These are phyloP conservation scores for Ogataea allantospora DNA, from an alignment of 805 yeast genomes.

Conservation along the genomic window DNA sequence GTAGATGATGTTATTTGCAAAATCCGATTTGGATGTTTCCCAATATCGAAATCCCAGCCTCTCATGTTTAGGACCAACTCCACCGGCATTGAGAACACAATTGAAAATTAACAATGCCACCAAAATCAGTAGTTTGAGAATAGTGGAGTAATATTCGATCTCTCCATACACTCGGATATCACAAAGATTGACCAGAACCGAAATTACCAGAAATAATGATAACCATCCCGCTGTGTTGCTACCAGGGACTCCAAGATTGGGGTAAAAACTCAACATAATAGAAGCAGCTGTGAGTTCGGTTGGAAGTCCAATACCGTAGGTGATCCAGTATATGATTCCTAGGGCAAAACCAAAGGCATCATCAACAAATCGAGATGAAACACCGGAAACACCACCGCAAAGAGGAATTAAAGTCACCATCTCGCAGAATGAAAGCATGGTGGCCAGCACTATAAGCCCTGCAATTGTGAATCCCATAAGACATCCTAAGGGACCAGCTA, in stretches of 20 bases:
- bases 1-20: slow-evolving; percentile 47
- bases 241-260: slow-evolving; percentile 48
- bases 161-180: slow-evolving; percentile 77
- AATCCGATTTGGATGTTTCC: slow-evolving; percentile 52
- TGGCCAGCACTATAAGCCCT: slow-evolving; percentile 63
- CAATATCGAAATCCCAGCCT: slow-evolving; percentile 70
- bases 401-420: slow-evolving; percentile 77
- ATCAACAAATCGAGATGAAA: slow-evolving; percentile 71
- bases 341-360: slow-evolving; percentile 75
- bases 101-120: slow-evolving; percentile 57
- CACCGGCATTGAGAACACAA: slow-evolving; percentile 65
- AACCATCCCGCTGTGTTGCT: slow-evolving; percentile 67
- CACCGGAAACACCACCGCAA: slow-evolving; percentile 76
- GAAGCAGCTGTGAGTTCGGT: slow-evolving; percentile 81
- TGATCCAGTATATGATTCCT: slow-evolving; percentile 72
- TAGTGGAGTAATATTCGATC: slow-evolving; percentile 61
- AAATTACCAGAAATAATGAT: slow-evolving; percentile 49
- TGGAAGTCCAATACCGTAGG: slow-evolving; percentile 71
- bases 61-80: slow-evolving; percentile 41
- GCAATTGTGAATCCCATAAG: slow-evolving; percentile 62
- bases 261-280: slow-evolving; percentile 69
- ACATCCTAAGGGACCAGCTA: slow-evolving; percentile 78
- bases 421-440: slow-evolving; percentile 76
- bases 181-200: slow-evolving; percentile 53
- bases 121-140: slow-evolving; percentile 54